phyloP scores from a whole-genome alignment of 1,139 yeast species.

The Arxiozyma slooffiae region DNA sequence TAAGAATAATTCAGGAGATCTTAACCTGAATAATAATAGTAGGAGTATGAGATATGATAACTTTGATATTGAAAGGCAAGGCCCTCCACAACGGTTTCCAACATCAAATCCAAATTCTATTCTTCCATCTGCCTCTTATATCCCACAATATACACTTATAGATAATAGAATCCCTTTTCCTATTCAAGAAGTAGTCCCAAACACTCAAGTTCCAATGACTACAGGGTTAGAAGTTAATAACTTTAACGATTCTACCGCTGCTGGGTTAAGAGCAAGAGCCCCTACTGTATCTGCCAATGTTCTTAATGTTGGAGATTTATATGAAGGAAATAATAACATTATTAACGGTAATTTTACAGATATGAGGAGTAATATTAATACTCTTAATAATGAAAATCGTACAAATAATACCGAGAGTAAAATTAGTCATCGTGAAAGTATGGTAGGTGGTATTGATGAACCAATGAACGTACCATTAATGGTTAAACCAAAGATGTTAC shows the following conservation, averaged over 20 bases:
- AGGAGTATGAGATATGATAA: conserved; percentile 8
- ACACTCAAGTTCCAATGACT: conserved; percentile 19
- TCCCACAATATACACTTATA: conserved; percentile 20
- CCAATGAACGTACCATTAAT: conserved; percentile 22
- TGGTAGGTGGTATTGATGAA: conserved; percentile 6
- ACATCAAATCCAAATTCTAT: conserved; percentile 3
- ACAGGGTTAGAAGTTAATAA: conserved; percentile 1
- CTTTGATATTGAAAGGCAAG: conserved; percentile 22
- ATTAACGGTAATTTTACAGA: conserved; percentile 3
- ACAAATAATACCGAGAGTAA: not conserved
- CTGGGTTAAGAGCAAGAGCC: conserved; percentile 9
- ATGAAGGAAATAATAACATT: conserved; percentile 5
- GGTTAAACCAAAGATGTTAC: conserved; percentile 30
- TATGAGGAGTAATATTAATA: conserved; percentile 1
- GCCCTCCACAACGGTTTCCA: conserved; percentile 2
- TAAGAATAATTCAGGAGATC: not conserved
- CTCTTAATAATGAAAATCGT: conserved; percentile 3
- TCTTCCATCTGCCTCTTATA: conserved; percentile 20
- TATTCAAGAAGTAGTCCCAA: conserved; percentile 28
- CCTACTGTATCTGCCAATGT: conserved; percentile 20
- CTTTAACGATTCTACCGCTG: not conserved
- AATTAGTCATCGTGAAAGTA: not conserved
- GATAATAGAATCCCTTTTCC: conserved; percentile 15
- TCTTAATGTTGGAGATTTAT: conserved; percentile 13
- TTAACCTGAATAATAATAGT: not conserved